phyloP scores from a whole-genome alignment of 2,329 filamentous ascomycete genomes.

The Colletotrichum tabaci region DNA sequence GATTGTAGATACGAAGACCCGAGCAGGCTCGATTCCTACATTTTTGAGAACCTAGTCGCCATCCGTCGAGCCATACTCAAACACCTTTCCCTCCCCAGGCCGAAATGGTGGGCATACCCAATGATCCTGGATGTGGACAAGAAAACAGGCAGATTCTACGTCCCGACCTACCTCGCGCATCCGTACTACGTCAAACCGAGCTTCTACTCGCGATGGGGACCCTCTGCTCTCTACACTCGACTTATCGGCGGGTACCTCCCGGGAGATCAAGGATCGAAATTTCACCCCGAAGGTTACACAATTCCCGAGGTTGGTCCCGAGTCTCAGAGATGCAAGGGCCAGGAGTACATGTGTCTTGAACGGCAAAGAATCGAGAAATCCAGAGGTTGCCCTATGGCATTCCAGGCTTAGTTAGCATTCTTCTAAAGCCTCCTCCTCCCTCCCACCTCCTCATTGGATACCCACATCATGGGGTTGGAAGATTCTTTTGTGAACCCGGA shows the following conservation, averaged over 20 bases:
- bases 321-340: slow-evolving; percentile 43
- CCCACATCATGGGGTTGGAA: no score
- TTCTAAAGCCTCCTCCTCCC: neutral
- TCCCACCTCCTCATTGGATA: neutral
- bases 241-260: slow-evolving; percentile 62
- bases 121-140: slow-evolving; percentile 54
- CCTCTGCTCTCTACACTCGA: slow-evolving; percentile 59
- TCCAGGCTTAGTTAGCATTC: neutral
- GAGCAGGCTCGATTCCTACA: neutral
- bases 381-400: slow-evolving; percentile 32
- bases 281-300: slow-evolving; percentile 62
- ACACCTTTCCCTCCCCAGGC: slow-evolving; percentile 66
- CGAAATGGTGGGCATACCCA: slow-evolving; percentile 44
- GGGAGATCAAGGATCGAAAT: slow-evolving; percentile 62
- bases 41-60: slow-evolving; percentile 50
- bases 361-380: slow-evolving; percentile 4
- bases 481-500: no score
- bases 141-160: slow-evolving; percentile 57
- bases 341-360: slow-evolving; percentile 38
- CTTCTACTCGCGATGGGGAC: slow-evolving; percentile 64
- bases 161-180: slow-evolving; percentile 59
- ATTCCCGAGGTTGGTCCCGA: slow-evolving; percentile 48
- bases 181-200: slow-evolving; percentile 69
- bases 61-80: slow-evolving; percentile 62
- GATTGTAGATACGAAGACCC: slow-evolving; percentile 18